A percentile compares a stretch with the other conserved stretches of the same genome.
Evolutionary conservation across 106 monocot species (phyloP).

Genomic region (Acanthochlamys bracteata): DNA sequence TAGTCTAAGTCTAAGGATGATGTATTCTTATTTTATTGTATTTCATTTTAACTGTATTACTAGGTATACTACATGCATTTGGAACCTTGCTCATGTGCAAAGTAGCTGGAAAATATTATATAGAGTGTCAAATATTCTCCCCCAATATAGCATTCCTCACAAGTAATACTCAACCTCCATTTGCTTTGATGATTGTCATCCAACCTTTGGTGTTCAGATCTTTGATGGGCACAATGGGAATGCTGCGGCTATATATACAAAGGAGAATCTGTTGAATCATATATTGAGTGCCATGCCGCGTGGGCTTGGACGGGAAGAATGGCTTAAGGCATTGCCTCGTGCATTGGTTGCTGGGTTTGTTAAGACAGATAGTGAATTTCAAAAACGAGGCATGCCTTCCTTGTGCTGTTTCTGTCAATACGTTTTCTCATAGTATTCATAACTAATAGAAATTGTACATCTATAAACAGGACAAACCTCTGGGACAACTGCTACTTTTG

Average conservation of each 20-base stretch:
- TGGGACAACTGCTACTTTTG: slow-evolving; percentile 87
- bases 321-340: slow-evolving; percentile 62
- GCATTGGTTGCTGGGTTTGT: slow-evolving; percentile 70
- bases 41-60: too few relatives aligned
- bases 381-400: slow-evolving; percentile 31
- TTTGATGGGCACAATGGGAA: slow-evolving; percentile 74
- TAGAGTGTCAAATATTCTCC: too few relatives aligned
- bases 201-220: slow-evolving; percentile 18
- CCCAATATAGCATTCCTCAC: too few relatives aligned
- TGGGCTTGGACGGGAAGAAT: slow-evolving; percentile 49
- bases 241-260: slow-evolving; percentile 52
- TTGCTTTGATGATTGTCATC: too few relatives aligned
- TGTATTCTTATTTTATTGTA: too few relatives aligned
- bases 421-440: neutral
- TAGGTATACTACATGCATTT: too few relatives aligned
- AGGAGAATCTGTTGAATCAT: slow-evolving; percentile 49
- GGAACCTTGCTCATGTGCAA: too few relatives aligned
- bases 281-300: slow-evolving; percentile 42
- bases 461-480: slow-evolving; percentile 63
- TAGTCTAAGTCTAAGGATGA: too few relatives aligned
- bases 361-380: slow-evolving; percentile 67
- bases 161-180: too few relatives aligned
- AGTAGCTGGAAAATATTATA: too few relatives aligned
- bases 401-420: neutral
- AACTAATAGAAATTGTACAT: neutral